Conservation (phyloP, 345 rosid genomes). For the Anacardium occidentale region DNA sequence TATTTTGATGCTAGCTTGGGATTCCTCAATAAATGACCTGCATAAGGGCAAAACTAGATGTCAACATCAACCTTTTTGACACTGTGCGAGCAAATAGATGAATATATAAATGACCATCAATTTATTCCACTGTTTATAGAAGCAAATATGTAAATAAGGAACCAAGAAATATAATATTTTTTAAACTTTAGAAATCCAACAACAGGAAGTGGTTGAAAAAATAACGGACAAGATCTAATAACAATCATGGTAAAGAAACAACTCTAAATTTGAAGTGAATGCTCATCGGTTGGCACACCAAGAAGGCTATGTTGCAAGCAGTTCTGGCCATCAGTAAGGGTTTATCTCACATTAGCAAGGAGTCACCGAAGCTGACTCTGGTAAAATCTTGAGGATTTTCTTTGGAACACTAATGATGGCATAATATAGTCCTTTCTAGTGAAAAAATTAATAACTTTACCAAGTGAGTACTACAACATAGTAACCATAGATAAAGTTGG, state of each 20-base stretch:
- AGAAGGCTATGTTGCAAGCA: background rate
- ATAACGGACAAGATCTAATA: background rate
- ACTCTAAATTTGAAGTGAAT: background rate
- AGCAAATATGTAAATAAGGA: background rate
- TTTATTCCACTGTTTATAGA: conserved; percentile 1
- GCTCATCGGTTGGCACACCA: background rate
- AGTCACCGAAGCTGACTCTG: background rate
- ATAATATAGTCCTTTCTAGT: too few relatives aligned
- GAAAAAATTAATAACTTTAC: too few relatives aligned
- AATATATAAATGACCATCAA: background rate
- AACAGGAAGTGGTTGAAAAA: background rate
- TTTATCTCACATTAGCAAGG: background rate
- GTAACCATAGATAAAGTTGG: too few relatives aligned
- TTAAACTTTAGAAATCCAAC: conserved; percentile 3
- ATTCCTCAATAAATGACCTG: conserved; percentile 96
- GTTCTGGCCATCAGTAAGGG: background rate
- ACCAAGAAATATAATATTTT: background rate
- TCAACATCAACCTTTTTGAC: conserved; percentile 19
- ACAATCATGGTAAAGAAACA: background rate
- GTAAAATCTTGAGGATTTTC: background rate
- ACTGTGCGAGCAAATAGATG: background rate
- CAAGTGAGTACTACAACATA: too few relatives aligned
- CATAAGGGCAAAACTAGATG: conserved; percentile 20
- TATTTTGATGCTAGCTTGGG: conserved; percentile 94
- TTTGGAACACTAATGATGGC: background rate